Evolutionary conservation across 2,329 filamentous ascomycete genomes (phyloP).

Genomic region (Cercospora zeae-maydis): DNA sequence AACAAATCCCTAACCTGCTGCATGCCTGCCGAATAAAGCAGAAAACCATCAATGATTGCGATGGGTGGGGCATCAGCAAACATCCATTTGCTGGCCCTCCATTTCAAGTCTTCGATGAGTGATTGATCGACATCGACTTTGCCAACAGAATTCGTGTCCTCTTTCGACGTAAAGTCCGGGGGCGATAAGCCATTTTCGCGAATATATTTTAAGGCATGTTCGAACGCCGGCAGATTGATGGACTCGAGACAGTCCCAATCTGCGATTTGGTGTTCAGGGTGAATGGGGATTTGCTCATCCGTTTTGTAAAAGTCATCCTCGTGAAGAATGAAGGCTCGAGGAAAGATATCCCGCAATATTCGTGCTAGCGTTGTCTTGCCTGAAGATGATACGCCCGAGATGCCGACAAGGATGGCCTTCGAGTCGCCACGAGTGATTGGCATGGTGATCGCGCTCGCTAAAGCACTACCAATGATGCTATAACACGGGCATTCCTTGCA

Average conservation of each 20-base stretch:
- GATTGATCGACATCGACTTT: constrained; percentile 40
- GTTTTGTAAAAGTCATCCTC: constrained; percentile 93
- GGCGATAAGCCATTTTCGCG: constrained; percentile 62
- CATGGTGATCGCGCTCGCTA: not conserved
- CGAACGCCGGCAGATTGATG: constrained; percentile 67
- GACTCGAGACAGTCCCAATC: constrained; percentile 92
- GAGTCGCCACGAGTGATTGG: constrained; percentile 15
- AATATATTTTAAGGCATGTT: constrained; percentile 66
- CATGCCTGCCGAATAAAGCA: constrained; percentile 67
- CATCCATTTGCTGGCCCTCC: constrained; percentile 29
- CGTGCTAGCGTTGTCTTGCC: constrained; percentile 93
- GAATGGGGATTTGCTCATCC: constrained; percentile 62
- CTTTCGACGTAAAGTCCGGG: constrained; percentile 52
- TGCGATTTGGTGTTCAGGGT: constrained; percentile 52
- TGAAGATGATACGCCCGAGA: constrained; percentile 86
- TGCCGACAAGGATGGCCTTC: constrained; percentile 63
- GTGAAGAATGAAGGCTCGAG: constrained; percentile 74
- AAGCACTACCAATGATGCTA: not conserved
- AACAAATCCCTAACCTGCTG: constrained; percentile 55
- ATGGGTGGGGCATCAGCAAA: constrained; percentile 42
- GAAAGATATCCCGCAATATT: constrained; percentile 75
- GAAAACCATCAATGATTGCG: constrained; percentile 82
- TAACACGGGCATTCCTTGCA: not conserved
- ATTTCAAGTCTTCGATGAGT: constrained; percentile 32
- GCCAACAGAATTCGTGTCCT: constrained; percentile 54